Conservation (phyloP, 2,329 filamentous ascomycete genomes). For the Basipetospora sp. region DNA sequence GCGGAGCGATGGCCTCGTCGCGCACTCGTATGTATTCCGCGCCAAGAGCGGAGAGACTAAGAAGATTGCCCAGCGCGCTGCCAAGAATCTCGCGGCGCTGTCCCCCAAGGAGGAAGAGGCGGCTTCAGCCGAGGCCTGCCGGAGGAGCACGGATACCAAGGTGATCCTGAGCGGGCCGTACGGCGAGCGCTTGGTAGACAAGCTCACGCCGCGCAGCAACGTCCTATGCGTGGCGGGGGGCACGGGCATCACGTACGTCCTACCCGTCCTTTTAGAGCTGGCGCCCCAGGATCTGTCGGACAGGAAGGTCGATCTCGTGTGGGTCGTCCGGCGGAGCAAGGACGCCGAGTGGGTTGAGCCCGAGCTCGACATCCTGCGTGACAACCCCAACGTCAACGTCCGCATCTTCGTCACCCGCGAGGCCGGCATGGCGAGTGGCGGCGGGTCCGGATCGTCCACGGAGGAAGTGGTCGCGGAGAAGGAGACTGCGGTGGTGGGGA, state of each 20-base stretch:
- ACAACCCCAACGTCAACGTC: constrained; percentile 32
- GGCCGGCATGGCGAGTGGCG: constrained; percentile 6
- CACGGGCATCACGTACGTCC: constrained; percentile 25
- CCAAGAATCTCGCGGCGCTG: constrained; percentile 19
- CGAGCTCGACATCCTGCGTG: constrained; percentile 38
- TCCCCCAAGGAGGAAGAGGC: constrained; percentile 3
- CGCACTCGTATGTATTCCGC: constrained; percentile 42
- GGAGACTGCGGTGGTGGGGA: constrained; percentile 8
- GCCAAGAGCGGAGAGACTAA: constrained; percentile 45
- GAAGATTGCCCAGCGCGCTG: constrained; percentile 33
- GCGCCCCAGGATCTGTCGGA: constrained; percentile 26
- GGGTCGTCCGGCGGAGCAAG: constrained; percentile 41
- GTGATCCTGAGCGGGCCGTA: constrained; percentile 51
- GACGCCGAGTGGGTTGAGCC: constrained; percentile 43
- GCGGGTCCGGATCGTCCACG: constrained; percentile 7
- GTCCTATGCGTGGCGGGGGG: constrained; percentile 26
- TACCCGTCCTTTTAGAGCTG: constrained; percentile 21
- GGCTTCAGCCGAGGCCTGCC: not conserved
- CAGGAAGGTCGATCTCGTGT: constrained; percentile 45
- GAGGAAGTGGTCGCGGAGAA: constrained; percentile 11
- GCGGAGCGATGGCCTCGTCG: constrained; percentile 20
- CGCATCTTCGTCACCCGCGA: constrained; percentile 47
- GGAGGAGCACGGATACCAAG: constrained; percentile 22
- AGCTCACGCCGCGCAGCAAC: constrained; percentile 25
- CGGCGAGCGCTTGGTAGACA: constrained; percentile 33